Evolutionary conservation across 1,284 basidiomycete genomes (phyloP).

Genomic region (Malassezia pachydermatis): DNA sequence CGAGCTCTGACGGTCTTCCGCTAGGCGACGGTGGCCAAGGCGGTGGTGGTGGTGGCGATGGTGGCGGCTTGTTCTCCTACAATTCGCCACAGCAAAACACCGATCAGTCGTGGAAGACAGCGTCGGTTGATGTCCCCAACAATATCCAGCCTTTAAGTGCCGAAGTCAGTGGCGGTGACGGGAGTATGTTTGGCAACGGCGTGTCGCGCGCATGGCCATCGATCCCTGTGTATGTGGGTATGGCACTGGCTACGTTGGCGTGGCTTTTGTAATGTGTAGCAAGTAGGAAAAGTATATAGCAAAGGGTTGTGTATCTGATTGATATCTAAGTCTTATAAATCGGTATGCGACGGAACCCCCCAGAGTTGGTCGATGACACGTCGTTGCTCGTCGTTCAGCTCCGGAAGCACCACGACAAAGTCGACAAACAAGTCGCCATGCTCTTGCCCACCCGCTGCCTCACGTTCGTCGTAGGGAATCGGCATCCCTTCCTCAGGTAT

Average conservation of each 20-base stretch:
- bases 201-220: background rate
- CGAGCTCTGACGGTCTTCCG: background rate
- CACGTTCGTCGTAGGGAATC: slow-evolving; percentile 21
- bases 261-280: background rate
- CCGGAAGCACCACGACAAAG: slow-evolving; percentile 36
- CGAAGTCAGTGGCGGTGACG: no score
- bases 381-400: slow-evolving; percentile 6
- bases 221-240: background rate
- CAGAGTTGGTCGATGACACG: no score
- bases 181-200: background rate
- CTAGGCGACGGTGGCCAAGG: background rate
- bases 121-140: slow-evolving; percentile 4
- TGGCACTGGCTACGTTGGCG: background rate
- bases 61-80: background rate
- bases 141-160: background rate
- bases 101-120: slow-evolving; percentile 5
- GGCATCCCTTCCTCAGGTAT: slow-evolving; percentile 42
- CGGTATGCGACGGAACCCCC: no score
- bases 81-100: background rate
- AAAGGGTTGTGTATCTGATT: no score
- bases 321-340: no score
- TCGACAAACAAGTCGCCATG: slow-evolving; percentile 42
- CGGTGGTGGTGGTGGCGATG: background rate
- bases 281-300: no score
- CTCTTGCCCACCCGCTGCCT: slow-evolving; percentile 19